phyloP scores from a whole-genome alignment of 306 rosid species.

The Gynostemma pentaphyllum region DNA sequence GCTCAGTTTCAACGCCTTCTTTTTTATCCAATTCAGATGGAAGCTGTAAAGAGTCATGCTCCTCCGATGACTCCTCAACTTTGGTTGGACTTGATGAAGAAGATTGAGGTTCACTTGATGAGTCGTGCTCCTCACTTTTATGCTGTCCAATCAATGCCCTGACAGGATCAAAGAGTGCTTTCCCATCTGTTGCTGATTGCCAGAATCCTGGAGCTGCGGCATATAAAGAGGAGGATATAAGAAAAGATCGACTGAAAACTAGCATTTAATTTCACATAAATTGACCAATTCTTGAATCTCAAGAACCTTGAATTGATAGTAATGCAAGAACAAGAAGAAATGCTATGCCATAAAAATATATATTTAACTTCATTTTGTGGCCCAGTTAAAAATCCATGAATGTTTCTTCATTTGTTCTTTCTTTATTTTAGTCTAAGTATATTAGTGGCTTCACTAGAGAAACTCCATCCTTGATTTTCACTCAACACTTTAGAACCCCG shows the following conservation, averaged over 20 bases:
- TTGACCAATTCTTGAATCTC: neutral
- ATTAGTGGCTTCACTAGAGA: neutral
- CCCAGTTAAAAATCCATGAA: neutral
- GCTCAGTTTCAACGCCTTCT: slow-evolving; percentile 23
- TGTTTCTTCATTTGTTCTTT: neutral
- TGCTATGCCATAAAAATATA: neutral
- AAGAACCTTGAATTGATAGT: neutral
- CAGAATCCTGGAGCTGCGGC: slow-evolving; percentile 59
- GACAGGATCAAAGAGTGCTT: slow-evolving; percentile 59
- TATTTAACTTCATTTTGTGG: neutral
- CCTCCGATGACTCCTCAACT: slow-evolving; percentile 27
- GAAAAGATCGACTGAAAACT: neutral
- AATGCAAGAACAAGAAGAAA: neutral
- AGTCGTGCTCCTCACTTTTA: slow-evolving; percentile 38
- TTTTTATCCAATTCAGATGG: slow-evolving; percentile 28
- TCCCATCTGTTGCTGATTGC: slow-evolving; percentile 54
- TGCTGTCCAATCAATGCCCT: slow-evolving; percentile 61
- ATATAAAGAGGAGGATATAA: slow-evolving; percentile 16
- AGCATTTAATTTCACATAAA: neutral
- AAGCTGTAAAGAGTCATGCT: slow-evolving; percentile 32
- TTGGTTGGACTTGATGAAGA: slow-evolving; percentile 28
- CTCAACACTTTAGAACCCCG: neutral
- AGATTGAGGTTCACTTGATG: slow-evolving; percentile 27
- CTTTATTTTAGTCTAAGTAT: neutral
- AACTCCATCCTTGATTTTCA: neutral